These are phyloP conservation scores for Verticillium tricorpus DNA, from an alignment of 2,329 filamentous ascomycete species.

Conservation along the genomic window DNA sequence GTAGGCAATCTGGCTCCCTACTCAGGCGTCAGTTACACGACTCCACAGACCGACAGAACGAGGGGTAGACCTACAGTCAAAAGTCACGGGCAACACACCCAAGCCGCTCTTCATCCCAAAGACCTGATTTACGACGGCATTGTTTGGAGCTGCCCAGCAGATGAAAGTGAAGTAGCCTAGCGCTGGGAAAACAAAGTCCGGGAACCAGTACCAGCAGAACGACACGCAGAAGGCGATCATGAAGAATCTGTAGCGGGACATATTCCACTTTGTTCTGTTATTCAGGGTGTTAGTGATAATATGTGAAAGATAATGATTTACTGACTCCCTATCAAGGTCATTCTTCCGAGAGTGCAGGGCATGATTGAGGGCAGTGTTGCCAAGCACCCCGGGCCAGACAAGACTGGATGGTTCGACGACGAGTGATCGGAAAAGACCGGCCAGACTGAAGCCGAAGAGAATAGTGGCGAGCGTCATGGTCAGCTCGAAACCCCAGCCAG, in stretches of 20 bases:
- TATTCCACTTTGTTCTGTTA: constrained; percentile 23
- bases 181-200: constrained; percentile 40
- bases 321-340: constrained; percentile 15
- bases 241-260: constrained; percentile 27
- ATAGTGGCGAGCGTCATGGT: constrained; percentile 36
- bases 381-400: constrained; percentile 49
- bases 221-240: constrained; percentile 25
- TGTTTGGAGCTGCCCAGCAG: constrained; percentile 43
- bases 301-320: not conserved
- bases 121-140: constrained; percentile 39
- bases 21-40: constrained; percentile 10
- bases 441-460: constrained; percentile 42
- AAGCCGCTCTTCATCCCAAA: constrained; percentile 42
- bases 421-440: constrained; percentile 37
- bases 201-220: constrained; percentile 46
- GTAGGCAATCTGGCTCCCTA: constrained; percentile 25
- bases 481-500: constrained; percentile 39
- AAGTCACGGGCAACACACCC: constrained; percentile 34
- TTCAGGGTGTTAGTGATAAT: not conserved
- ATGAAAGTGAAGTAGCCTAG: constrained; percentile 40
- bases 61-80: constrained; percentile 27
- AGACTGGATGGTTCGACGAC: constrained; percentile 41
- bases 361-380: constrained; percentile 40
- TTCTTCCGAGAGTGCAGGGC: constrained; percentile 34
- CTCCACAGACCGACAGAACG: constrained; percentile 11